Base-by-base conservation (phyloP, 805 yeast genomes). In the Cyberlindnera misumaiensis region DNA sequence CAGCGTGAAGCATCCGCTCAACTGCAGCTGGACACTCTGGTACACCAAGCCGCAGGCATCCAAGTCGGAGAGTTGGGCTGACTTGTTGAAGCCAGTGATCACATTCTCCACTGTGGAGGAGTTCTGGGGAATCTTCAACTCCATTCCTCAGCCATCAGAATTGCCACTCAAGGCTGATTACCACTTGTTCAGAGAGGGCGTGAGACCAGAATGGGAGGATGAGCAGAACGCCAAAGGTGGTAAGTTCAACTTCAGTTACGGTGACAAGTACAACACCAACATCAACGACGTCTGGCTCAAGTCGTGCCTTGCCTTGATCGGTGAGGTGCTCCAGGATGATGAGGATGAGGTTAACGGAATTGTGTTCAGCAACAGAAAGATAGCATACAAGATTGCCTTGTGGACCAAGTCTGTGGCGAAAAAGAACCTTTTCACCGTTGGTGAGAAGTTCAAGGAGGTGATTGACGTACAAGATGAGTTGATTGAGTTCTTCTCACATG, bases 141-240 rank as follows among this genome's bases (percentile, higher is more conserved):
- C 94, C 31, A 81, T 93, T 53, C 97, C 97, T 50, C 79, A 78
- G 53, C 96, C 95, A 36, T 77, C 78, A 46, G 96, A 88, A 59
- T 73, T 93, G 59, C 97, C 97, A 52, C 59, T 82, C 55, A 85
- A 81, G 64, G 84, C 96, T 11, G 97, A 93, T 66, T 90, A 90
- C 68, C 95, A 93, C 62, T 77, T 90, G 57, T 93, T 93, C 73
- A 83, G 90, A 68, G 84, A 83, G 60, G 95, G 88, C 42, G 79
- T 93, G 56, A 83, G 86, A 64, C 98, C 98, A 40, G 97, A 93
- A 73, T 93, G 98, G 98, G 98, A 93, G 72, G 97, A 93, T 64
- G 72, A 68, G 39, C 75, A 77, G 48, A 93, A 93, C 65, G 64
- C 84, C 43, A 73, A 80, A 52, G 98, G 98, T 59, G 98, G 98